Evolutionary conservation across 1,284 basidiomycete genomes (phyloP).

Genomic region (Inonotus hispidus): DNA sequence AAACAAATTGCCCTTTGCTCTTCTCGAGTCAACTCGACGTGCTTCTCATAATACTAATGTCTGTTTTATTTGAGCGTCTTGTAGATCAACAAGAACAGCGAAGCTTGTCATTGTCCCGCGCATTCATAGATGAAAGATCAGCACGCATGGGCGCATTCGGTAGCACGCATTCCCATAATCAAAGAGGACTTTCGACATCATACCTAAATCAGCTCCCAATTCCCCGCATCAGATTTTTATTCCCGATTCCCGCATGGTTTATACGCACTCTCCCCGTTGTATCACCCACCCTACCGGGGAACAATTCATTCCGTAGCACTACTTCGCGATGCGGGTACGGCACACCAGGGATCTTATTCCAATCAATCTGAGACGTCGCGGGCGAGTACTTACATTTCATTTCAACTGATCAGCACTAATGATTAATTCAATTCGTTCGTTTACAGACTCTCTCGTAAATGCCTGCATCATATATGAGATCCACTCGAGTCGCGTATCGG

Average conservation of each 20-base stretch:
- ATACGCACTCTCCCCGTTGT: not conserved
- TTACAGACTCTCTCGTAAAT: too few species aligned
- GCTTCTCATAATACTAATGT: constrained; percentile 1
- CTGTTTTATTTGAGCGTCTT: not conserved
- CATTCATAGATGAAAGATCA: not conserved
- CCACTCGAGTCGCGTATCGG: too few species aligned
- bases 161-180: not conserved
- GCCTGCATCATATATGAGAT: too few species aligned
- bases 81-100: not conserved
- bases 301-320: not conserved
- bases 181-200: not conserved
- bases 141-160: not conserved
- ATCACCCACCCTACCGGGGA: not conserved
- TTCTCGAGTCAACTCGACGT: not conserved
- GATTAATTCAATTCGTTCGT: too few species aligned
- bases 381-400: not conserved
- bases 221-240: not conserved
- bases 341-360: not conserved
- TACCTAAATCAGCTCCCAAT: not conserved
- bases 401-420: too few species aligned
- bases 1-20: not conserved
- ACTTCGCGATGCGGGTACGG: too few species aligned
- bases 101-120: not conserved
- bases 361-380: constrained; percentile 1
- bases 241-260: not conserved